Evolutionary conservation across 2,329 filamentous ascomycete genomes (phyloP).

Genomic region (Fusarium odoratissimum): DNA sequence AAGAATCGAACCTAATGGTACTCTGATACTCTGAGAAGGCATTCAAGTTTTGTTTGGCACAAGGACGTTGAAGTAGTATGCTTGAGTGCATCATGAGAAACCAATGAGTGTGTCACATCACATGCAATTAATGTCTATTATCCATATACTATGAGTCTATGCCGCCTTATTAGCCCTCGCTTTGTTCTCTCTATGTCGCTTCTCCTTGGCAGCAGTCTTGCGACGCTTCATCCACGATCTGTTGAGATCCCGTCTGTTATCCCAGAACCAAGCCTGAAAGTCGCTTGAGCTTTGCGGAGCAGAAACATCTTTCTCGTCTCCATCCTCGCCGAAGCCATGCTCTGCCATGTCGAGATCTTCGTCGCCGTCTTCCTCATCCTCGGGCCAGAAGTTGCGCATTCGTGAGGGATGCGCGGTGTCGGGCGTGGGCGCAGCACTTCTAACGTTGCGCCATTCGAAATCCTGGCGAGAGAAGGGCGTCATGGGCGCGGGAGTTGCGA

Average conservation of each 20-base stretch:
- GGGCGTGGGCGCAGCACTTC: constrained; percentile 93
- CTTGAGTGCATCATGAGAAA: not conserved
- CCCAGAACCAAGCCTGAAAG: constrained; percentile 76
- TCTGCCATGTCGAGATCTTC: constrained; percentile 51
- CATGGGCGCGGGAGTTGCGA: constrained; percentile 66
- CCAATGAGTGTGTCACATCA: not conserved
- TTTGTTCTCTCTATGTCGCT: constrained; percentile 73
- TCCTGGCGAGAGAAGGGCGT: constrained; percentile 88
- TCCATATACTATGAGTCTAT: constrained; percentile 44
- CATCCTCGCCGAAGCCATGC: constrained; percentile 44
- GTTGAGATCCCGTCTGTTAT: constrained; percentile 73
- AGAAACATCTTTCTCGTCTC: constrained; percentile 41
- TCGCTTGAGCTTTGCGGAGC: constrained; percentile 55
- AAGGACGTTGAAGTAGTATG: not conserved
- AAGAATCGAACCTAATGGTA: not conserved
- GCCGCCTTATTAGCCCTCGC: constrained; percentile 59
- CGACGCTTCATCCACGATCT: constrained; percentile 73
- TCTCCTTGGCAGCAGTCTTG: constrained; percentile 73
- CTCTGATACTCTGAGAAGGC: not conserved
- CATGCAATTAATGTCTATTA: constrained; percentile 13
- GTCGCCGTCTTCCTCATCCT: constrained; percentile 48
- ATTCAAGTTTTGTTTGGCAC: not conserved
- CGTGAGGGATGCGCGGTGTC: constrained; percentile 85
- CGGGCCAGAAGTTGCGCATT: constrained; percentile 69
- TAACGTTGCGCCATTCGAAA: constrained; percentile 76